Evolutionary conservation across 192 early-diverging fungal genomes (phyloP).

Genomic region (Backusella tuberculispora): DNA sequence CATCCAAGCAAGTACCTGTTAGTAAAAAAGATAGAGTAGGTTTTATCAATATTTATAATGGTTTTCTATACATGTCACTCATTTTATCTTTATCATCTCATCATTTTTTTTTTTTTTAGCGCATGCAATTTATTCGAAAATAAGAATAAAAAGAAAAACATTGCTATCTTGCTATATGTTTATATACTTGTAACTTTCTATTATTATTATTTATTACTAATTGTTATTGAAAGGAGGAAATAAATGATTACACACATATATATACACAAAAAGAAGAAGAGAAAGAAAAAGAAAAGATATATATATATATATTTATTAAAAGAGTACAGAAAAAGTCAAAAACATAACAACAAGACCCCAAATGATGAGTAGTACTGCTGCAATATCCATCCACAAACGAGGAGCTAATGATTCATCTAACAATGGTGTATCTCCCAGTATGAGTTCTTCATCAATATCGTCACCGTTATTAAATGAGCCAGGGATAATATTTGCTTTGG

Average conservation of each 20-base stretch:
- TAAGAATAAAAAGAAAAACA: not conserved
- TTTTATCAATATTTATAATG: not conserved
- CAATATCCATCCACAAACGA: slow-evolving; percentile 45
- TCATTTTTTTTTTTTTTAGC: not conserved
- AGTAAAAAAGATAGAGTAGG: slow-evolving; percentile 17
- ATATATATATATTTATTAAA: not conserved
- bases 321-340: slow-evolving; percentile 21
- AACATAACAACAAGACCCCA: slow-evolving; percentile 58
- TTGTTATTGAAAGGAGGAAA: not conserved
- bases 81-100: too few species aligned
- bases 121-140: slow-evolving; percentile 4
- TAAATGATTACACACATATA: too few species aligned
- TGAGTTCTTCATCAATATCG: slow-evolving; percentile 13
- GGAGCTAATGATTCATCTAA: slow-evolving; percentile 1
- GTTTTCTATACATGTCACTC: too few species aligned
- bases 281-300: not conserved
- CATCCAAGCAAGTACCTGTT: not conserved
- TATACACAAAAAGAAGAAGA: not conserved
- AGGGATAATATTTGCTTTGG: not conserved
- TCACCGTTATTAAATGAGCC: not conserved
- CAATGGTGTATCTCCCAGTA: not conserved
- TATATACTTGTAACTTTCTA: not conserved
- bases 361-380: slow-evolving; percentile 44
- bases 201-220: not conserved
- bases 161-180: not conserved